These are phyloP conservation scores for Claviceps sp. DNA, from an alignment of 2,329 filamentous ascomycete species.

Conservation along the genomic window DNA sequence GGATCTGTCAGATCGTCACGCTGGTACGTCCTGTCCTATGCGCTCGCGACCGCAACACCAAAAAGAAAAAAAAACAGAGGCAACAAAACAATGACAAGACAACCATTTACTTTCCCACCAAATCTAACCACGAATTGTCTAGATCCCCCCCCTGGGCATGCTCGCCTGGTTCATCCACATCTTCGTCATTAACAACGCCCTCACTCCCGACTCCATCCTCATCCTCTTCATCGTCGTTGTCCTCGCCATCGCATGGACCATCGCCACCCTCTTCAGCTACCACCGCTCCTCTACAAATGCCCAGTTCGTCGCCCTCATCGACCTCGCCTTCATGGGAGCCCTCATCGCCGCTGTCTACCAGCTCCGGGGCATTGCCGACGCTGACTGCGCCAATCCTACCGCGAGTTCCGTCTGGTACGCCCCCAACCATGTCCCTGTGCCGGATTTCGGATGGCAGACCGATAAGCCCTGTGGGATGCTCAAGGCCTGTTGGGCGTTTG, in stretches of 20 bases:
- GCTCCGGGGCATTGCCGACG: constrained; percentile 43
- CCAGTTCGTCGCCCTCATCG: constrained; percentile 46
- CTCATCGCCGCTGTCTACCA: constrained; percentile 50
- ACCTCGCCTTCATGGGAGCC: constrained; percentile 48
- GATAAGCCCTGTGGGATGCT: constrained; percentile 83
- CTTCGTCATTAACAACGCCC: constrained; percentile 40
- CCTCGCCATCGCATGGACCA: constrained; percentile 47
- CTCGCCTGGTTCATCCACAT: constrained; percentile 52
- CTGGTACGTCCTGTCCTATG: constrained; percentile 31
- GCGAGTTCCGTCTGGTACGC: constrained; percentile 36
- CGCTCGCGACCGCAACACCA: background rate
- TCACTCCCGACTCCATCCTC: constrained; percentile 50
- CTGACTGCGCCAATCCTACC: constrained; percentile 52
- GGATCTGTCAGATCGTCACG: constrained; percentile 48
- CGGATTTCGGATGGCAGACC: constrained; percentile 36
- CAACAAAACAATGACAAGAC: background rate
- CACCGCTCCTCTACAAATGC: constrained; percentile 48
- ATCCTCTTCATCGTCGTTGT: constrained; percentile 55
- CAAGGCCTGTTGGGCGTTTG: constrained; percentile 80
- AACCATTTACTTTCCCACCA: background rate
- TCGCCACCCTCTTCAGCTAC: constrained; percentile 54
- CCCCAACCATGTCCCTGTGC: constrained; percentile 39
- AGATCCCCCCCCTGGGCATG: constrained; percentile 56
- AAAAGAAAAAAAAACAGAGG: background rate
- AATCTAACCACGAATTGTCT: background rate